A percentile compares a stretch with the other conserved stretches of the same genome.
phyloP scores from a whole-genome alignment of 768 basidiomycete genomes.

The Mycena galopus region DNA sequence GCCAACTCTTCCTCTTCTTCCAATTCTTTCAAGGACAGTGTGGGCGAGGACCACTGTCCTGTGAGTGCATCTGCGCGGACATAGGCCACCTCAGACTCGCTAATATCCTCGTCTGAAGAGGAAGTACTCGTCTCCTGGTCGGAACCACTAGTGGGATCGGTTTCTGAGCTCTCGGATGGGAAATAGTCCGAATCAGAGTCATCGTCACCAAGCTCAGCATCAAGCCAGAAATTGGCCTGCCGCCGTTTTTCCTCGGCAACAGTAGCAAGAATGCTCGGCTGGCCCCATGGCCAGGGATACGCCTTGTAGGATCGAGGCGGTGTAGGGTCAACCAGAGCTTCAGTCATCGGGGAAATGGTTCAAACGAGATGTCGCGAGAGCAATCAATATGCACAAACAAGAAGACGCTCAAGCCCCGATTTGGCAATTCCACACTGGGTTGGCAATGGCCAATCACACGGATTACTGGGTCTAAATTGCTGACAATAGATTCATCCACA shows the following conservation, averaged over 20 bases:
- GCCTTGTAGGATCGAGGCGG: too few species aligned
- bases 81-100: conserved; percentile 1
- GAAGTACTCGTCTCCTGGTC: not conserved
- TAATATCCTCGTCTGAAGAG: not conserved
- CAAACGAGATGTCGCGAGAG: too few species aligned
- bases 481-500: too few species aligned
- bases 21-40: not conserved
- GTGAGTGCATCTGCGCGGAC: not conserved
- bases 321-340: not conserved
- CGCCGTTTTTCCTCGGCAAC: not conserved
- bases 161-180: not conserved
- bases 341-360: too few species aligned
- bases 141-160: not conserved
- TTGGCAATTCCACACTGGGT: not conserved
- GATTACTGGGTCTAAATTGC: too few species aligned
- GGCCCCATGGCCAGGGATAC: too few species aligned
- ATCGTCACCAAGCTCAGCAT: not conserved
- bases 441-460: too few species aligned
- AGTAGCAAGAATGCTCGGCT: conserved; percentile 4
- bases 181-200: not conserved
- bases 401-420: not conserved
- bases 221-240: conserved; percentile 19
- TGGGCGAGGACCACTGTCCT: not conserved
- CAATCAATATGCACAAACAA: not conserved
- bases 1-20: conserved; percentile 20